Conservation (phyloP, 2,329 filamentous ascomycete species). For the Nothopassalora personata region DNA sequence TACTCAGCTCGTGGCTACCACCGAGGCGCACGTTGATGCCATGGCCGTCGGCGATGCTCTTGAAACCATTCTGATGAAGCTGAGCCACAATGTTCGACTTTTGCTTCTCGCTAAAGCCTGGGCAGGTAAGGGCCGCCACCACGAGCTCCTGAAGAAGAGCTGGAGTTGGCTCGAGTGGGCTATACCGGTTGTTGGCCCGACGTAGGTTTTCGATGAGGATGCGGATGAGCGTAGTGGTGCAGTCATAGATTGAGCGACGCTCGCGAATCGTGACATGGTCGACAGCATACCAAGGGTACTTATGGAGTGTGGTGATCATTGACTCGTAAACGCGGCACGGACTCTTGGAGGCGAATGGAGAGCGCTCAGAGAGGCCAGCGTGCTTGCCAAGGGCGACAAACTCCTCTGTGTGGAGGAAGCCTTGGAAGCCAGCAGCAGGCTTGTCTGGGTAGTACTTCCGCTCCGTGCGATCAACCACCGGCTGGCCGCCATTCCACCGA, state of each 20-base stretch:
- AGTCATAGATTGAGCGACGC: constrained; percentile 43
- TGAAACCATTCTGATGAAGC: constrained; percentile 18
- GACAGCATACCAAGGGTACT: constrained; percentile 49
- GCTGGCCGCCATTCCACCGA: constrained; percentile 39
- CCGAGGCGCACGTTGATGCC: constrained; percentile 25
- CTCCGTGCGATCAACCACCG: constrained; percentile 29
- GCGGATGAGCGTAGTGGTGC: constrained; percentile 21
- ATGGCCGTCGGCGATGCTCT: constrained; percentile 14
- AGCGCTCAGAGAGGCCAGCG: constrained; percentile 46
- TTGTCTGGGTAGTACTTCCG: constrained; percentile 45
- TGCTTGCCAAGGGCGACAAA: constrained; percentile 43
- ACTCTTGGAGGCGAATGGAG: constrained; percentile 45
- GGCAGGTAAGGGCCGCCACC: constrained; percentile 28
- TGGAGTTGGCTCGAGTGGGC: constrained; percentile 17
- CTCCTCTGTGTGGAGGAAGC: constrained; percentile 50
- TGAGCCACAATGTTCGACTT: constrained; percentile 22
- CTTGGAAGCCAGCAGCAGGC: constrained; percentile 45
- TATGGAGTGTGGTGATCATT: constrained; percentile 48
- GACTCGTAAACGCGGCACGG: constrained; percentile 51
- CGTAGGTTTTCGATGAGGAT: constrained; percentile 24
- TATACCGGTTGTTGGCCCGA: constrained; percentile 9
- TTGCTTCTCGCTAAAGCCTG: constrained; percentile 32
- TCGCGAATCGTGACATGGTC: constrained; percentile 44
- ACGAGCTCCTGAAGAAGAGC: constrained; percentile 31
- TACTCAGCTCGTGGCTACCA: constrained; percentile 16